Evolutionary conservation across 139 green algal genomes (phyloP).

Genomic region (Spirogloea muscicola): DNA sequence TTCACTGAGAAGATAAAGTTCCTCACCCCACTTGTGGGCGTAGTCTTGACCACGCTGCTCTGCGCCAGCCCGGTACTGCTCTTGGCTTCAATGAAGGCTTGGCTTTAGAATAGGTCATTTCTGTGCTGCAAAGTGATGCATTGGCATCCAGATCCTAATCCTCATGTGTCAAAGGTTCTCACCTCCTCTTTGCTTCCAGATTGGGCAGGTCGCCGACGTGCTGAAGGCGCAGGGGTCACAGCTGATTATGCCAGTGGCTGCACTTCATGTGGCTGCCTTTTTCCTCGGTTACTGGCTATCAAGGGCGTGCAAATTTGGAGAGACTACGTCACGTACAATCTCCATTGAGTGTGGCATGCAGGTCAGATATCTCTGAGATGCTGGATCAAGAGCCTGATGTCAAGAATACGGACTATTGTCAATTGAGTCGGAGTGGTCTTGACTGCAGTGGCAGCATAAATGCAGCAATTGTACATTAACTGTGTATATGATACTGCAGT

Average conservation of each 20-base stretch:
- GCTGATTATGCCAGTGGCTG: conserved; percentile 54
- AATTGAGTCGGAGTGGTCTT: too few species aligned
- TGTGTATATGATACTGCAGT: too few species aligned
- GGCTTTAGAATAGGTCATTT: neutral
- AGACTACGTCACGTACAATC: conserved; percentile 63
- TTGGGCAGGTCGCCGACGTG: conserved; percentile 36
- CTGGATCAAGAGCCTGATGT: too few species aligned
- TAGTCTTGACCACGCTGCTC: conserved; percentile 52
- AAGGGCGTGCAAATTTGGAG: conserved; percentile 56
- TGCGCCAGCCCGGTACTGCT: conserved; percentile 40
- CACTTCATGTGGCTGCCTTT: conserved; percentile 65
- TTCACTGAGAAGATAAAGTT: conserved; percentile 30
- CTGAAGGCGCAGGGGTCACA: conserved; percentile 44
- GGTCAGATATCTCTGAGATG: too few species aligned
- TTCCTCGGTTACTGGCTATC: conserved; percentile 66
- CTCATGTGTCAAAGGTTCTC: too few species aligned
- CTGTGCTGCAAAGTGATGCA: too few species aligned
- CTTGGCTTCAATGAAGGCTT: neutral
- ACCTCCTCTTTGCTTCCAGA: conserved; percentile 6
- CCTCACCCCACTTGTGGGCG: conserved; percentile 58
- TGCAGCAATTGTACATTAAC: too few species aligned
- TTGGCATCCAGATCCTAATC: too few species aligned
- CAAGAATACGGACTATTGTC: too few species aligned
- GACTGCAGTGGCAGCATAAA: too few species aligned
- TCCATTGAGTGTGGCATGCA: conserved; percentile 76